Conservation (phyloP, 257 asterid species). For the Leonotis leonurus region DNA sequence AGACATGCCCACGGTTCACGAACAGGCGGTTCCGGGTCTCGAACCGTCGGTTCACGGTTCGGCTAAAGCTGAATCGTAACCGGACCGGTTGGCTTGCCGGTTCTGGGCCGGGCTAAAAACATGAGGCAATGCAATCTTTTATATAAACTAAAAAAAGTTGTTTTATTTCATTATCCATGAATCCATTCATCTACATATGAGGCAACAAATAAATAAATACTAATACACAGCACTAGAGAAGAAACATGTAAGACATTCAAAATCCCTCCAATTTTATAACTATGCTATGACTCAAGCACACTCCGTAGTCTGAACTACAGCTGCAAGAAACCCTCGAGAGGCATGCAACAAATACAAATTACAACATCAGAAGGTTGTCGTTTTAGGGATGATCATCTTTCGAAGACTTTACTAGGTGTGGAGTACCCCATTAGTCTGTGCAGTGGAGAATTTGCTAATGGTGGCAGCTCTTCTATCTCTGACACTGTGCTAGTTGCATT, state of each 20-base stretch:
- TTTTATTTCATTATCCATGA: neutral
- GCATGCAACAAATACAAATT: neutral
- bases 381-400: constrained; percentile 6
- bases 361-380: neutral
- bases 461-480: constrained; percentile 44
- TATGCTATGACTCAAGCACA: constrained; percentile 8
- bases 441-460: constrained; percentile 47
- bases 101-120: too few species aligned
- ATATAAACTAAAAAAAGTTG: too few species aligned
- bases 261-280: neutral
- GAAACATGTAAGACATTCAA: constrained; percentile 15
- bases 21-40: too few species aligned
- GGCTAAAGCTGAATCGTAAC: too few species aligned
- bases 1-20: too few species aligned
- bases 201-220: neutral
- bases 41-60: too few species aligned
- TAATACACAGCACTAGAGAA: neutral
- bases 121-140: too few species aligned
- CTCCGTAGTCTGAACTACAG: neutral
- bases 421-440: constrained; percentile 88
- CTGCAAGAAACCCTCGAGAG: constrained; percentile 10
- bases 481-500: constrained; percentile 25
- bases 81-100: too few species aligned
- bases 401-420: constrained; percentile 55
- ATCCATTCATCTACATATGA: neutral